Evolutionary conservation across 106 monocot species (phyloP).

Genomic region (Dioscorea alata): DNA sequence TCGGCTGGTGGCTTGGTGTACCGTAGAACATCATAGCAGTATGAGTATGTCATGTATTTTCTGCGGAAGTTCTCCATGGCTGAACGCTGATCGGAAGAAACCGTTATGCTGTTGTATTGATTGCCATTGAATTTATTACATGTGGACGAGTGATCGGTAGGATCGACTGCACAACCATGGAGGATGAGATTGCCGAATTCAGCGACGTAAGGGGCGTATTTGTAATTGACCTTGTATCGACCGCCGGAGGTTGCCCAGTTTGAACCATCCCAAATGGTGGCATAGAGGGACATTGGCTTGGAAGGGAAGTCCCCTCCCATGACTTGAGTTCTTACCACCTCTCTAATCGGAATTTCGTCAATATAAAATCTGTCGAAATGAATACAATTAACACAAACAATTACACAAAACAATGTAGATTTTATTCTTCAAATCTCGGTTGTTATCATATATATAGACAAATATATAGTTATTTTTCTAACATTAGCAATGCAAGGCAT

Average conservation of each 20-base stretch:
- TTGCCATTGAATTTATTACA: constrained; percentile 1
- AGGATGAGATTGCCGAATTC: constrained; percentile 53
- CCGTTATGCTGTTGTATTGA: neutral
- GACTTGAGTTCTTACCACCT: constrained; percentile 27
- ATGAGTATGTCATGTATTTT: constrained; percentile 38
- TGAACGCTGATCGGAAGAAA: constrained; percentile 14
- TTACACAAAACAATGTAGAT: neutral
- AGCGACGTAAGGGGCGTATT: constrained; percentile 48
- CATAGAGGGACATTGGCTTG: constrained; percentile 76
- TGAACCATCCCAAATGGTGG: constrained; percentile 83
- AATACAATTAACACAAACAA: neutral
- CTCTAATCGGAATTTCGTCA: constrained; percentile 45
- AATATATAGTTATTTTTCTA: no score
- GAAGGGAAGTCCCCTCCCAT: constrained; percentile 48
- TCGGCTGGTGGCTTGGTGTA: constrained; percentile 26
- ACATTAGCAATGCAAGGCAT: no score
- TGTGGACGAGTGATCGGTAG: constrained; percentile 13
- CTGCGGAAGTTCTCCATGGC: constrained; percentile 33
- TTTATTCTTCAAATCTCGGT: no score
- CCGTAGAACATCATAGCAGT: constrained; percentile 37
- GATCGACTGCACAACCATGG: constrained; percentile 36
- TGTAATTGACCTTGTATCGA: constrained; percentile 61
- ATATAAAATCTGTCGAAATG: constrained; percentile 13
- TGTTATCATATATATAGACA: no score
- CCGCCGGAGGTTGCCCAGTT: constrained; percentile 70